phyloP scores from a whole-genome alignment of 2,329 filamentous ascomycete species.

The Neofusicoccum umdonicola region DNA sequence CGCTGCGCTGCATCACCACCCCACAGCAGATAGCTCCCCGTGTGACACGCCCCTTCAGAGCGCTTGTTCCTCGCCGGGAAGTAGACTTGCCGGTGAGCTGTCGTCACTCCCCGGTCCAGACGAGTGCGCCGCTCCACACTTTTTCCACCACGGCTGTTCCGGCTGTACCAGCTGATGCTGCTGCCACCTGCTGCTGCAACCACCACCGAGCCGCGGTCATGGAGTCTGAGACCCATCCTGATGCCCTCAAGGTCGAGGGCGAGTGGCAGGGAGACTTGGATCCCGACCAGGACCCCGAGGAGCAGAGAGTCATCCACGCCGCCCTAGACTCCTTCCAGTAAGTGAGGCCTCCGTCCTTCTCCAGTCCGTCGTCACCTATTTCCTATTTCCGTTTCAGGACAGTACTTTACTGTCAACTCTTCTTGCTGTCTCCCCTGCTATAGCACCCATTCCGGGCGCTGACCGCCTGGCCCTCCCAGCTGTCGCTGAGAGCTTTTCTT shows the following conservation, averaged over 20 bases:
- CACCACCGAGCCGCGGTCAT: neutral
- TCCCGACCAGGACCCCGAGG: conserved; percentile 71
- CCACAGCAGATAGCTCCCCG: neutral
- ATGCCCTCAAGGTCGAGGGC: neutral
- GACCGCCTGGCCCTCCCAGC: neutral
- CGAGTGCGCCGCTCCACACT: neutral
- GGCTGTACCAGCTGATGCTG: neutral
- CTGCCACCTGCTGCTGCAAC: neutral
- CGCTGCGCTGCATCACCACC: neutral
- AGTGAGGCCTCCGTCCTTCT: conserved; percentile 30
- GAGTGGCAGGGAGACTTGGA: conserved; percentile 64
- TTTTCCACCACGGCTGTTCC: neutral
- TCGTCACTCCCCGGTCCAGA: neutral
- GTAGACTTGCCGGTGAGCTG: neutral
- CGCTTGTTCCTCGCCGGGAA: neutral
- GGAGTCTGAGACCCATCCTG: conserved; percentile 4
- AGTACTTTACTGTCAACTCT: neutral
- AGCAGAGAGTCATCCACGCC: conserved; percentile 74
- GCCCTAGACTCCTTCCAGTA: conserved; percentile 89
- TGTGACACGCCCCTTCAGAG: neutral
- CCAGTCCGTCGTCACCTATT: neutral
- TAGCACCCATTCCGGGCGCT: neutral
- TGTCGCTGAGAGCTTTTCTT: neutral
- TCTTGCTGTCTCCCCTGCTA: neutral
- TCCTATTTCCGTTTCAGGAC: neutral